These are phyloP conservation scores for Mortierella antarctica DNA, from an alignment of 192 early-diverging fungal species.

Conservation along the genomic window DNA sequence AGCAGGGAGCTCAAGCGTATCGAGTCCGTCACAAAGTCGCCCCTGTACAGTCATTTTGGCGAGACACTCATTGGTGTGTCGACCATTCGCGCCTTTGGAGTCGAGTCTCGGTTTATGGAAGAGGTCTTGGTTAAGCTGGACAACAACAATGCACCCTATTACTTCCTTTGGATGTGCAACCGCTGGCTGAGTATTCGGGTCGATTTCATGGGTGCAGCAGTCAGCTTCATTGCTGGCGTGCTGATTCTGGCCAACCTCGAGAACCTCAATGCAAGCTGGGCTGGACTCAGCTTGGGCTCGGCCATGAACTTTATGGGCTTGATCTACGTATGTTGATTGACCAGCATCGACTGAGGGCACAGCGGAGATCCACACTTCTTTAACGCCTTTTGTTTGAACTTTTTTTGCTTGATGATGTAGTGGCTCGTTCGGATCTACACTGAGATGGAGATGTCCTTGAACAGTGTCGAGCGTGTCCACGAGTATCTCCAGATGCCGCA, in stretches of 20 bases:
- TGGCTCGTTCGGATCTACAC: conserved; percentile 65
- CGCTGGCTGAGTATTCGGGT: conserved; percentile 91
- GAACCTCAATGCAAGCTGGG: conserved; percentile 78
- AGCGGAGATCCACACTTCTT: background rate
- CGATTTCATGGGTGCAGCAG: conserved; percentile 74
- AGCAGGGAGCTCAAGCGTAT: conserved; percentile 89
- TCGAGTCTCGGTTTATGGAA: conserved; percentile 70
- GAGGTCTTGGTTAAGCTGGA: conserved; percentile 65
- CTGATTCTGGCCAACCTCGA: conserved; percentile 66
- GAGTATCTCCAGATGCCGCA: conserved; percentile 87
- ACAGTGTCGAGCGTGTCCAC: conserved; percentile 85
- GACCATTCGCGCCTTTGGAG: conserved; percentile 88
- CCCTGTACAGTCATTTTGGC: conserved; percentile 83
- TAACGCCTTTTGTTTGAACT: conserved; percentile 2
- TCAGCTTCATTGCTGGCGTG: conserved; percentile 72
- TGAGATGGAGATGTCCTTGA: conserved; percentile 86
- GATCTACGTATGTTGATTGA: conserved; percentile 51
- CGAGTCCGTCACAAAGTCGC: conserved; percentile 78
- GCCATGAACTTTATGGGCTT: conserved; percentile 74
- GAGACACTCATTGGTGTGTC: conserved; percentile 81
- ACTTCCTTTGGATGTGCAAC: conserved; percentile 83
- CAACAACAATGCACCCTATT: conserved; percentile 83
- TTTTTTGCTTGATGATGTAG: background rate
- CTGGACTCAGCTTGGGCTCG: conserved; percentile 87
- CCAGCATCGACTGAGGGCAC: background rate